Conservation (phyloP, 805 yeast genomes). For the Pichia sporocuriosa region DNA sequence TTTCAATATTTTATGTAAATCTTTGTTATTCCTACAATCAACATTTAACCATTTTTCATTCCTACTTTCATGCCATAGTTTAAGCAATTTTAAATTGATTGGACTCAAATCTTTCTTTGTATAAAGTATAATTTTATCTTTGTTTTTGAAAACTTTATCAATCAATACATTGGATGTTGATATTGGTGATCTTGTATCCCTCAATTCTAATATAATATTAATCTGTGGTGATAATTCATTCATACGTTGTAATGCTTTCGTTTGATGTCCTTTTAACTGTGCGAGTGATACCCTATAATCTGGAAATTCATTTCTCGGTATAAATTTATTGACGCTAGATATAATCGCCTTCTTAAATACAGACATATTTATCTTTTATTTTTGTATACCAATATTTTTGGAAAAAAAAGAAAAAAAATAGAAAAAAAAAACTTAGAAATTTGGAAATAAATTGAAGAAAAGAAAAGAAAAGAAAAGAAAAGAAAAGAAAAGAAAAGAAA, state of each 20-base stretch:
- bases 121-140: conserved; percentile 59
- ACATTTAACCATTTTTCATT: conserved; percentile 42
- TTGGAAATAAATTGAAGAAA: no score
- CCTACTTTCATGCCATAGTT: conserved; percentile 38
- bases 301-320: conserved; percentile 72
- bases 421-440: no score
- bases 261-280: conserved; percentile 89
- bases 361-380: neutral
- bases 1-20: conserved; percentile 45
- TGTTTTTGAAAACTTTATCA: conserved; percentile 53
- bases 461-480: no score
- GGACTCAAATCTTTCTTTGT: conserved; percentile 65
- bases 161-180: conserved; percentile 76
- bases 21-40: conserved; percentile 48
- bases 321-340: conserved; percentile 34
- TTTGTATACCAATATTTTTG: neutral
- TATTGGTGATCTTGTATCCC: conserved; percentile 88
- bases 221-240: conserved; percentile 68
- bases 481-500: no score
- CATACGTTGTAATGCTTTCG: conserved; percentile 64
- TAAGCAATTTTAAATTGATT: conserved; percentile 34
- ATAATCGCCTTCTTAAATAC: neutral
- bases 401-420: no score
- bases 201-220: conserved; percentile 73
- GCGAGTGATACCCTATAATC: conserved; percentile 60